Conservation (phyloP, 108 stramenopile species). For the Cylindrotheca closterium region DNA sequence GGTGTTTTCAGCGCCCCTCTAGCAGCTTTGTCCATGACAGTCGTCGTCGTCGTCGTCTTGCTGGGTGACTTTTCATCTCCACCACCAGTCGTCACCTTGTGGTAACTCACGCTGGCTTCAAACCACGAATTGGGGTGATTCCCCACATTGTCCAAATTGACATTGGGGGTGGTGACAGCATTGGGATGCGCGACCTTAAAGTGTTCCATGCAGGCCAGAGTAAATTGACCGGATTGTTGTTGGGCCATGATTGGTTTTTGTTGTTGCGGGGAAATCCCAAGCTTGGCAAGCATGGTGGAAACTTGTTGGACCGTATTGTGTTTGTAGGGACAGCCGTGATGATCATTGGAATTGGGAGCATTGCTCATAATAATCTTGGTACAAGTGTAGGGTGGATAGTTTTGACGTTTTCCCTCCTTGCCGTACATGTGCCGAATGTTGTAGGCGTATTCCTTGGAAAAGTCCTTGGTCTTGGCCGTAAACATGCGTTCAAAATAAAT, state of each 20-base stretch:
- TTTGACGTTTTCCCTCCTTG: constrained; percentile 94
- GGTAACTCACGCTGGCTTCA: constrained; percentile 68
- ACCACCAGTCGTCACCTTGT: constrained; percentile 1
- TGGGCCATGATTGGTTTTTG: constrained; percentile 73
- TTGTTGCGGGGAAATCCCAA: constrained; percentile 54
- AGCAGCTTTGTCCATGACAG: no score
- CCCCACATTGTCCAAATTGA: constrained; percentile 82
- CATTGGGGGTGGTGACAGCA: constrained; percentile 32
- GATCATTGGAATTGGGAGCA: constrained; percentile 74
- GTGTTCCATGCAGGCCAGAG: constrained; percentile 93
- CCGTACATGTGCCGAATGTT: constrained; percentile 97
- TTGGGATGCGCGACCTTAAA: constrained; percentile 91
- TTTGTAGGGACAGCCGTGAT: constrained; percentile 98
- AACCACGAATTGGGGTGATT: constrained; percentile 99
- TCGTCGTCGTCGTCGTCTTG: neutral
- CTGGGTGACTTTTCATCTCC: neutral
- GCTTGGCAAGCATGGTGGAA: constrained; percentile 46
- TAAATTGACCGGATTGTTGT: constrained; percentile 79
- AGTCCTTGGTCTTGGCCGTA: constrained; percentile 81
- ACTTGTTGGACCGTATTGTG: constrained; percentile 86
- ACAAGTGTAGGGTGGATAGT: constrained; percentile 92
- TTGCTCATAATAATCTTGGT: constrained; percentile 90
- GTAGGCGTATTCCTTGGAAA: constrained; percentile 94
- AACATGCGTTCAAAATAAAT: constrained; percentile 92
- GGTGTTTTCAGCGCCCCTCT: no score